Evolutionary conservation across 345 rosid species (phyloP).

Genomic region (Excoecaria cochinchinensis): DNA sequence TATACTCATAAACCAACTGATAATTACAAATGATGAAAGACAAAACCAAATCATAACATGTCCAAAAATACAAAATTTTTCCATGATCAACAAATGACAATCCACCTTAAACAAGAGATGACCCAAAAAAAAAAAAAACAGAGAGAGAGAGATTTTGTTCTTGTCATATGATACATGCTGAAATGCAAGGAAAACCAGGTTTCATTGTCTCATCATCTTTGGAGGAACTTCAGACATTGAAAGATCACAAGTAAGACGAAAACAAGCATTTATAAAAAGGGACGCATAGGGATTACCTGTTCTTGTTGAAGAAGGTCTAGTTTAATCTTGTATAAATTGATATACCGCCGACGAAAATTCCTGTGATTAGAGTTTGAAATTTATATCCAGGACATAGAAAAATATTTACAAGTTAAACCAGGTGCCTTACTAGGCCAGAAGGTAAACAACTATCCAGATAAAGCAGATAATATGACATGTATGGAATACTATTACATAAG

Average conservation of each 20-base stretch:
- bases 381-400: conserved; percentile 6
- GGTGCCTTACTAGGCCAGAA: background rate
- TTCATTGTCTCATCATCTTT: background rate
- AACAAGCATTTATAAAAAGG: background rate
- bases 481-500: background rate
- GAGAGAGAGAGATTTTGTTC: background rate
- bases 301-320: conserved; percentile 67
- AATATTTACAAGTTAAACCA: conserved; percentile 15
- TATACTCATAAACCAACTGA: conserved; percentile 63
- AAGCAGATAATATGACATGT: background rate
- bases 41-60: conserved; percentile 15
- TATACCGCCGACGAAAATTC: conserved; percentile 66
- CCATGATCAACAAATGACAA: background rate
- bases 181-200: background rate
- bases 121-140: background rate
- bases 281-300: conserved; percentile 45
- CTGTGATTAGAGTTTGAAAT: conserved; percentile 36
- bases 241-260: background rate
- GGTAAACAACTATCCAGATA: background rate
- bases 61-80: conserved; percentile 14
- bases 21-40: conserved; percentile 24
- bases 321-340: conserved; percentile 68
- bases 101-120: background rate
- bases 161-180: background rate
- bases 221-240: background rate